Base-by-base conservation (phyloP, 2,329 filamentous ascomycete species). In the Colletotrichum sp. region DNA sequence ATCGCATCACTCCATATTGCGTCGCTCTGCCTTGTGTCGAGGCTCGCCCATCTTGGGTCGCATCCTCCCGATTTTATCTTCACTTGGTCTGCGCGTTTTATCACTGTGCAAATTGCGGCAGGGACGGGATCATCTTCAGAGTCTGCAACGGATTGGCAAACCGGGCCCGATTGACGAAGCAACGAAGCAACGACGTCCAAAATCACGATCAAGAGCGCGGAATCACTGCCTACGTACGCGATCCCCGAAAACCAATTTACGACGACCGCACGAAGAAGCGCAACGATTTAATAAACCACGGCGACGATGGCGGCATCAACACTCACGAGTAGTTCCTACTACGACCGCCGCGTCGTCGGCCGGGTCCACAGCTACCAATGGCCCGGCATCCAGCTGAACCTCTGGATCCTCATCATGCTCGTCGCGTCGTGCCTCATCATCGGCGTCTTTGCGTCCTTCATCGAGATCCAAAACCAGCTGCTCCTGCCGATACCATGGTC, bases 351-450 rank as follows among this genome's bases (percentile, higher is more conserved):
- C 71, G 79, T 86, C 52, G 81, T 86, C 76, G 87, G 82, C 66
- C 84, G 87, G 78, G 83, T 92, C 6, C 90, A 90, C 81, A 89
- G 89, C 57, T 94, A 94, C 87, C 91, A 92, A 85, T 94, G 92
- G 92, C 92, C 92, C 21, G 90, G 91, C n/a, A 83, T 91, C 71
- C 90, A 93, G 83, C 87, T 94, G 75, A 93, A 93, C 81, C 84
- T 93, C 67, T 93, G 92, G 91, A 91, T 94, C 81, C 86, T 94
- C 66, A 86, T 93, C 78, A 93, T 94, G 89, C 85, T 94, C 13
- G 86, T 92, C 6, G 88, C 91, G 2, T 89, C 90, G 7, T 86
- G 88, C 70, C 89, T 88, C 69, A 90, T 93, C 77, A 87, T 94
- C 55, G 92, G 92, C 69, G 88, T 93, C 24, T 92, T 93, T 78